Percentiles rank a stretch among this genome's conserved stretches.
Evolutionary conservation across 129 eudicot species (phyloP).

Genomic region (Arctium lappa): DNA sequence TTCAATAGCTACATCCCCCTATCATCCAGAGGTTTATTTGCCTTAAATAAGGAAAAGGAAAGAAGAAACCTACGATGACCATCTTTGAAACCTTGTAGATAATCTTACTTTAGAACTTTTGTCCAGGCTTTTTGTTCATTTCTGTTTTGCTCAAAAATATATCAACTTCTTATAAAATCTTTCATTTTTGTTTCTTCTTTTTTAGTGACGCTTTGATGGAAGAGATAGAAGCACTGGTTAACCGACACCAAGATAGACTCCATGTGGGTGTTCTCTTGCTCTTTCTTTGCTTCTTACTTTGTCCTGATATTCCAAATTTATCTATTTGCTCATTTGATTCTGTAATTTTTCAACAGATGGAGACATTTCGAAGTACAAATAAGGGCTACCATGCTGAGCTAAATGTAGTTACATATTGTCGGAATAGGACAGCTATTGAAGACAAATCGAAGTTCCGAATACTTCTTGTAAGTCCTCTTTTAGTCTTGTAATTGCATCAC

Average conservation of each 20-base stretch:
- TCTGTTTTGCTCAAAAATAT: neutral
- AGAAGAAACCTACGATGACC: neutral
- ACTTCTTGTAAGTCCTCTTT: constrained; percentile 71
- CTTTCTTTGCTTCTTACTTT: neutral
- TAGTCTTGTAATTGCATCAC: constrained; percentile 24
- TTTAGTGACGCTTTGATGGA: constrained; percentile 82
- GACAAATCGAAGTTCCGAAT: constrained; percentile 78
- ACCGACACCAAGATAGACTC: constrained; percentile 77
- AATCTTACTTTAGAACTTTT: neutral
- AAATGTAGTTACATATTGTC: constrained; percentile 79
- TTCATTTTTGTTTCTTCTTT: constrained; percentile 5
- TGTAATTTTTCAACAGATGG: constrained; percentile 51
- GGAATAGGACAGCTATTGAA: constrained; percentile 54
- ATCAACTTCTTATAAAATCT: neutral
- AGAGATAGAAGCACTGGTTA: constrained; percentile 75
- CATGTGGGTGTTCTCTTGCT: constrained; percentile 41
- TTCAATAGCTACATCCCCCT: neutral
- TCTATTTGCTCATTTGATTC: constrained; percentile 14
- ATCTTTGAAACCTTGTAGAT: neutral
- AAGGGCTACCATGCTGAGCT: constrained; percentile 79
- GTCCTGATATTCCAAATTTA: neutral
- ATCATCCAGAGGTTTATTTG: neutral
- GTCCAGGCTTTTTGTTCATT: constrained; percentile 1
- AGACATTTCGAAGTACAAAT: constrained; percentile 54
- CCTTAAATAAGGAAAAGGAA: neutral